Conservation (phyloP, 345 rosid species). For the Lagerstroemia speciosa region DNA sequence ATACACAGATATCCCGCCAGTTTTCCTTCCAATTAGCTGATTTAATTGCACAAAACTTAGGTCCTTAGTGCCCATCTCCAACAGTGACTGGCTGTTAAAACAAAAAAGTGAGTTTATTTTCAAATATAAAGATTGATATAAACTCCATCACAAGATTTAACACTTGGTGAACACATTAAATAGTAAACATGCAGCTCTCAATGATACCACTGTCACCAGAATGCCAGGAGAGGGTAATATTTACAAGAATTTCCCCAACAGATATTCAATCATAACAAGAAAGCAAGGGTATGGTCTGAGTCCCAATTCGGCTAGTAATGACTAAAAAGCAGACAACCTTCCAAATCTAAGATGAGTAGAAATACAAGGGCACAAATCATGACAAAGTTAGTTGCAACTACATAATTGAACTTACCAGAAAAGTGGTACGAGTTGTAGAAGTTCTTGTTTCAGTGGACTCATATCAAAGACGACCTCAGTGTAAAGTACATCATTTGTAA, state of each 20-base stretch:
- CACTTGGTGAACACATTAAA: neutral
- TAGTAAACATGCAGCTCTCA: neutral
- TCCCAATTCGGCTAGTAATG: neutral
- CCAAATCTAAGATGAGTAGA: neutral
- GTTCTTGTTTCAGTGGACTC: conserved; percentile 77
- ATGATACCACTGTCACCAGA: neutral
- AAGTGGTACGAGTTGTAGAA: conserved; percentile 82
- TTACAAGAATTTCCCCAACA: neutral
- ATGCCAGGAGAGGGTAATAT: neutral
- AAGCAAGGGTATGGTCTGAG: neutral
- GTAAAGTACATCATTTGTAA: conserved; percentile 90
- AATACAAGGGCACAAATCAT: neutral
- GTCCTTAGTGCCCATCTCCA: conserved; percentile 97
- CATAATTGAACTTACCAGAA: conserved; percentile 60
- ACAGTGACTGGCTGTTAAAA: conserved; percentile 71
- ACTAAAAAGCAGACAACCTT: neutral
- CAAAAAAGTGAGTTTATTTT: neutral
- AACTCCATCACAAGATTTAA: neutral
- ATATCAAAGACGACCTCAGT: conserved; percentile 82
- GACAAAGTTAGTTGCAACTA: neutral
- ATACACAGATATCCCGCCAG: conserved; percentile 94
- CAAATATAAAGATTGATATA: conserved; percentile 2
- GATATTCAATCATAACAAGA: neutral
- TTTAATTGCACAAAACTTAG: conserved; percentile 88
- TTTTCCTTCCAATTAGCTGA: conserved; percentile 97